Evolutionary conservation across 2,329 filamentous ascomycete species (phyloP).

Genomic region (Uncinocarpus reesii): DNA sequence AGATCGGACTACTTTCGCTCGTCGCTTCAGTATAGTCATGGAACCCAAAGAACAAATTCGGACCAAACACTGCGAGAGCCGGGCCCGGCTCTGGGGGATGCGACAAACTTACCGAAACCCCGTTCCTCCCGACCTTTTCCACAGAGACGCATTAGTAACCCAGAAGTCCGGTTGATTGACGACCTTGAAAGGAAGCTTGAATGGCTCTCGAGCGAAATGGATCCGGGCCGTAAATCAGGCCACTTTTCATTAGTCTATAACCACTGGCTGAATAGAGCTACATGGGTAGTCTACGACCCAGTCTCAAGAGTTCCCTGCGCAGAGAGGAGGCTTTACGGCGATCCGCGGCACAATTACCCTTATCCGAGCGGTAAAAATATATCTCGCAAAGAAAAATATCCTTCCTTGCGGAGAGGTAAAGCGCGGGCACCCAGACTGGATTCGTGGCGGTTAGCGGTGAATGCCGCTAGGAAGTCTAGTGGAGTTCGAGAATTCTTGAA

Average conservation of each 20-base stretch:
- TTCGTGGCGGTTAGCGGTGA: constrained; percentile 34
- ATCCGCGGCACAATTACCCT: constrained; percentile 29
- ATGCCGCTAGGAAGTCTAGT: constrained; percentile 25
- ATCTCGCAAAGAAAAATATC: constrained; percentile 24
- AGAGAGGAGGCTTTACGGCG: constrained; percentile 26
- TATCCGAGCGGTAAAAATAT: constrained; percentile 20
- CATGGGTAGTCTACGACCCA: constrained; percentile 33
- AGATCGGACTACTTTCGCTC: background rate
- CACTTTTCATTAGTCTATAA: constrained; percentile 34
- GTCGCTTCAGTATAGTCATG: background rate
- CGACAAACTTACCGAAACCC: background rate
- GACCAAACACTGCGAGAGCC: background rate
- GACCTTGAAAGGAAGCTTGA: constrained; percentile 29
- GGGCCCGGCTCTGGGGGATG: constrained; percentile 1
- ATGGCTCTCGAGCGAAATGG: constrained; percentile 32
- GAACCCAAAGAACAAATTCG: background rate
- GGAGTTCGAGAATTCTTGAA: constrained; percentile 25
- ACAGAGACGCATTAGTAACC: constrained; percentile 23
- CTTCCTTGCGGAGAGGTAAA: constrained; percentile 16
- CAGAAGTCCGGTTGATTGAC: constrained; percentile 30
- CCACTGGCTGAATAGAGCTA: constrained; percentile 35
- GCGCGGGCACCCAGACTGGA: constrained; percentile 26
- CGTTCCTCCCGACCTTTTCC: background rate
- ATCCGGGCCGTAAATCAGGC: constrained; percentile 32
- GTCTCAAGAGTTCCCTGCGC: constrained; percentile 28